These are phyloP conservation scores for Pseudogymnoascus sp. DNA, from an alignment of 2,329 filamentous ascomycete species.

Conservation along the genomic window DNA sequence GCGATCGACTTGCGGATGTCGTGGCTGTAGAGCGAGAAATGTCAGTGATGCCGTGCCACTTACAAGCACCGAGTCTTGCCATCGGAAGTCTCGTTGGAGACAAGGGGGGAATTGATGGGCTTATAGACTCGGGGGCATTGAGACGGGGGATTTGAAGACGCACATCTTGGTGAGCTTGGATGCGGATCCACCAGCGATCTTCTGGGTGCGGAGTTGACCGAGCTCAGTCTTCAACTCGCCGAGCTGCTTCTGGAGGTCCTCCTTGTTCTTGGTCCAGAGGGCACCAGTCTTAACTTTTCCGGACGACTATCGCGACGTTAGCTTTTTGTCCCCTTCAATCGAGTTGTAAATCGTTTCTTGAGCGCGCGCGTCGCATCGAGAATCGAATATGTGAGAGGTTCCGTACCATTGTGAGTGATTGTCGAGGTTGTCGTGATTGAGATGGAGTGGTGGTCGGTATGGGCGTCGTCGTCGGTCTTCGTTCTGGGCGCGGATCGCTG, in stretches of 20 bases:
- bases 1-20: conserved; percentile 99
- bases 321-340: conserved; percentile 17
- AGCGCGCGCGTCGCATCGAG: neutral
- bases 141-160: conserved; percentile 34
- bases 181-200: conserved; percentile 86
- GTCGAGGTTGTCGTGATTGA: conserved; percentile 21
- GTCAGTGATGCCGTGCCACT: conserved; percentile 15
- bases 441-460: conserved; percentile 23
- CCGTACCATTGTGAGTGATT: conserved; percentile 32
- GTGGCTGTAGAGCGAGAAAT: conserved; percentile 55
- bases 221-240: conserved; percentile 94
- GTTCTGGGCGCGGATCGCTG: conserved; percentile 11
- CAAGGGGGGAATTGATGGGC: neutral
- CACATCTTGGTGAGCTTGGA: conserved; percentile 98
- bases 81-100: neutral
- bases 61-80: conserved; percentile 10
- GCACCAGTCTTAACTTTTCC: conserved; percentile 85
- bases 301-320: conserved; percentile 45
- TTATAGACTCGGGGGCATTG: conserved; percentile 14
- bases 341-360: neutral
- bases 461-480: conserved; percentile 20
- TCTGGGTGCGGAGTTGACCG: conserved; percentile 93
- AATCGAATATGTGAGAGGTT: conserved; percentile 5
- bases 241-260: conserved; percentile 93
- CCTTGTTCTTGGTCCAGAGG: conserved; percentile 99